Evolutionary conservation across 441 rosid genomes (phyloP).

Genomic region (Mallotus japonicus): DNA sequence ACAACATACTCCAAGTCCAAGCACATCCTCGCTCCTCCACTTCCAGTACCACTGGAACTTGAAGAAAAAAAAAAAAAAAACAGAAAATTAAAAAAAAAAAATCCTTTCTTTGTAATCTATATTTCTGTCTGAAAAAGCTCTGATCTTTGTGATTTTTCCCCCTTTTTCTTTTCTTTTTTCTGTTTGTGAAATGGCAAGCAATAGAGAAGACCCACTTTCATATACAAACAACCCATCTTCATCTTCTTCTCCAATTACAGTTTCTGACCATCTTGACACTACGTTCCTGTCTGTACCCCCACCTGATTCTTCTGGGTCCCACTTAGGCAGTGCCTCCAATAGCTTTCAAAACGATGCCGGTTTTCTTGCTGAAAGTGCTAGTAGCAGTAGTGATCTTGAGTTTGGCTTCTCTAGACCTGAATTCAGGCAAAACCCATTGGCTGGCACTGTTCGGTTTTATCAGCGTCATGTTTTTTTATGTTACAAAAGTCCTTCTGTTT

Average conservation of each 20-base stretch:
- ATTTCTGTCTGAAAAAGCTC: not conserved
- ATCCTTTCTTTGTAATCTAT: not conserved
- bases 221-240: slow-evolving; percentile 52
- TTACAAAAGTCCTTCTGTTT: slow-evolving; percentile 90
- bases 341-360: slow-evolving; percentile 79
- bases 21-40: not conserved
- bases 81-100: not conserved
- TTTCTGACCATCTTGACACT: slow-evolving; percentile 53
- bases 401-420: slow-evolving; percentile 82
- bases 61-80: not conserved
- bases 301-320: slow-evolving; percentile 49
- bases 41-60: slow-evolving; percentile 13
- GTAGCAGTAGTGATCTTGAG: slow-evolving; percentile 50
- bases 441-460: slow-evolving; percentile 80
- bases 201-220: slow-evolving; percentile 59
- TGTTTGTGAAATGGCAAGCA: slow-evolving; percentile 49
- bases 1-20: no score
- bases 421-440: slow-evolving; percentile 61
- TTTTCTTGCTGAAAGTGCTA: slow-evolving; percentile 36
- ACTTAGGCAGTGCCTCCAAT: slow-evolving; percentile 63
- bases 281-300: slow-evolving; percentile 34
- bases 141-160: not conserved
- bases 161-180: not conserved
- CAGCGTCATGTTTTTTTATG: slow-evolving; percentile 88
- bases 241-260: slow-evolving; percentile 69